Evolutionary conservation across 371 early-diverging fungal species (phyloP), one percentile per base, ranked within the genome.

Genomic region (Apophysomyces elegans): DNA sequence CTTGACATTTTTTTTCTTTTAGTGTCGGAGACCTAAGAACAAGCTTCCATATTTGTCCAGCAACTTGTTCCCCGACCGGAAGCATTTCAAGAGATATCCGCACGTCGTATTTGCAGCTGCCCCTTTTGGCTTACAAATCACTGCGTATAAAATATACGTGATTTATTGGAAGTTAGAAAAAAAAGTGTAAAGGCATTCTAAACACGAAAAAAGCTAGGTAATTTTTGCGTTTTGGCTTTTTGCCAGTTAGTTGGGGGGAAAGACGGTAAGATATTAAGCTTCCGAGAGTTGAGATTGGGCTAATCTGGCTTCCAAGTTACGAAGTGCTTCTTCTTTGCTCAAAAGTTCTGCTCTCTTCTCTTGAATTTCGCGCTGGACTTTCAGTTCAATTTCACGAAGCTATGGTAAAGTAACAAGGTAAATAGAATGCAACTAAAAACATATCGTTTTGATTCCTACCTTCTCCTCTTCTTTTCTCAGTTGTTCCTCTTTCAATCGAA

Each of bases 391-490:
- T 62, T 84, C 86, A 65, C 85, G 82, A 56, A 86, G 75, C 84
- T 84, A 72, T 45, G 58, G 12, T 13, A 41, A 41, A 8, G 13
- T 41, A 41, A 45, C 0, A 2, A 6, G 16, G 9, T 14, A 45
- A 12, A 13, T 45, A n/a, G 16, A 45, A 6, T 16, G 54, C 16
- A 50, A 50, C 16, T 47, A 8, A 8, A 4, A 50, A 4, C 5
- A 21, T 21, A 21, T 50, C n/a, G n/a, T 7, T 18, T 7, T 50
- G n/a, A 16, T 50, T 7, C 4, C 63, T 78, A 84, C 85, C 75
- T 86, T 88, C 60, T 85, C 86, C 66, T 88, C 86, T 70, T 88
- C 90, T 67, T 84, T 84, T 61, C 78, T 79, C 54, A 85, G 68
- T 59, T 87, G 87, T 56, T 88, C 90, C 63, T 88, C 86, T 71